Evolutionary conservation across 257 asterid species (phyloP).

Genomic region (Solanum raphanifolium): DNA sequence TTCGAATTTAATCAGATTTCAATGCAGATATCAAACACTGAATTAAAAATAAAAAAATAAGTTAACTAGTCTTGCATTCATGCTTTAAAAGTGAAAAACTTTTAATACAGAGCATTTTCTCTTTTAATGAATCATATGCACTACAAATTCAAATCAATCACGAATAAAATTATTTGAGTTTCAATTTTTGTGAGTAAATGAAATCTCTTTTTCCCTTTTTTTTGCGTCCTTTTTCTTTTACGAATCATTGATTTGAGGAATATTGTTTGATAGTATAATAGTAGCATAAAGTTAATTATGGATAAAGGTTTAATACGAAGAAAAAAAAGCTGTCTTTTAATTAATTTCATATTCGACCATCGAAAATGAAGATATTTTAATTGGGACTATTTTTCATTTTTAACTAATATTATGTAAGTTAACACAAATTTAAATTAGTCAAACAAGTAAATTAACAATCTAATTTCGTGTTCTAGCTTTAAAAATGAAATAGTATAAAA

Average conservation of each 20-base stretch:
- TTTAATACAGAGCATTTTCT: not conserved
- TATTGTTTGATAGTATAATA: not conserved
- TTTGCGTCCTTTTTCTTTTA: not conserved
- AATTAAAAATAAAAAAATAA: not conserved
- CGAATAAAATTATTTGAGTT: not conserved
- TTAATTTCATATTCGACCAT: not conserved
- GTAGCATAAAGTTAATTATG: not conserved
- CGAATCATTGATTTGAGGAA: not conserved
- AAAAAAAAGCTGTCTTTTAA: not conserved
- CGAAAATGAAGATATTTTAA: not conserved
- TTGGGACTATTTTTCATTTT: not conserved
- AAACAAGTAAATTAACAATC: not conserved
- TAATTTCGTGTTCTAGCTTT: not conserved
- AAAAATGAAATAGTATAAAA: not conserved
- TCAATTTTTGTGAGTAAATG: not conserved
- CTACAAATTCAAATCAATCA: not conserved
- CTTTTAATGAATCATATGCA: not conserved
- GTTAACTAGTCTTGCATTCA: not conserved
- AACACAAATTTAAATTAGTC: not conserved
- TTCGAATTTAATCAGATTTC: fast-evolving
- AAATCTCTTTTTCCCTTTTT: not conserved
- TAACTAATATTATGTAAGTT: not conserved
- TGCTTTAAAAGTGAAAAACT: not conserved
- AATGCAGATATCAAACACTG: not conserved
- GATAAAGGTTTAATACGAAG: not conserved